Conservation (phyloP, 106 monocot genomes). For the Allium fistulosum region DNA sequence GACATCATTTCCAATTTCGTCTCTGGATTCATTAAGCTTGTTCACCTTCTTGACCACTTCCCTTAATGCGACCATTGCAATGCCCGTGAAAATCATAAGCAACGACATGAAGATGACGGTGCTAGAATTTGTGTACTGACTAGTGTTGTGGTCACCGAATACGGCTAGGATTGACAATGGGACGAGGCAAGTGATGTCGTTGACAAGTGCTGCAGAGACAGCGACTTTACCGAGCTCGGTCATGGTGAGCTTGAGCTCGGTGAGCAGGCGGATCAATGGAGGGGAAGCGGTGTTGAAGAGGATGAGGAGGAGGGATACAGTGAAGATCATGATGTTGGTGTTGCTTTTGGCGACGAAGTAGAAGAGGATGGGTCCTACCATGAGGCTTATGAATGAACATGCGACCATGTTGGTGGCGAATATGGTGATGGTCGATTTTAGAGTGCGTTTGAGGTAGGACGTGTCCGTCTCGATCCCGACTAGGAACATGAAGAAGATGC, state of each 20-base stretch:
- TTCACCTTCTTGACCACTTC: slow-evolving; percentile 10
- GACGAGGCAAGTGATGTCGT: slow-evolving; percentile 11
- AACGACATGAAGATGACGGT: too few species aligned
- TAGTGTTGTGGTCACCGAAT: too few species aligned
- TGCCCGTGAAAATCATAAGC: too few species aligned
- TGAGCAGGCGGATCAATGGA: slow-evolving; percentile 21
- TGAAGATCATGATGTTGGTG: background rate
- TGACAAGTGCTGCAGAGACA: slow-evolving; percentile 23
- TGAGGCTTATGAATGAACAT: background rate
- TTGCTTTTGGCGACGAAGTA: too few species aligned
- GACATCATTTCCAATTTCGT: slow-evolving; percentile 5
- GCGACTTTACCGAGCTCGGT: slow-evolving; percentile 32
- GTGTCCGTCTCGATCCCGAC: slow-evolving; percentile 22
- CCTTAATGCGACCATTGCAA: slow-evolving; percentile 1
- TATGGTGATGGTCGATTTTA: background rate
- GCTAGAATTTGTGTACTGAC: too few species aligned
- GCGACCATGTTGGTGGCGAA: background rate
- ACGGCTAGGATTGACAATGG: too few species aligned
- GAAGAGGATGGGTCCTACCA: background rate
- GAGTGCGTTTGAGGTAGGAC: background rate
- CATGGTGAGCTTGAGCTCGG: slow-evolving; percentile 28
- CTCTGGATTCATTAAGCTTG: slow-evolving; percentile 14
- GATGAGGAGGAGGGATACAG: slow-evolving; percentile 6
- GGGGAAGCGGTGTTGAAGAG: slow-evolving; percentile 33
- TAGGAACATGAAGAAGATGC: slow-evolving; percentile 34